Evolutionary conservation across 2,329 filamentous ascomycete genomes (phyloP).

Genomic region (Fusarium sp.): DNA sequence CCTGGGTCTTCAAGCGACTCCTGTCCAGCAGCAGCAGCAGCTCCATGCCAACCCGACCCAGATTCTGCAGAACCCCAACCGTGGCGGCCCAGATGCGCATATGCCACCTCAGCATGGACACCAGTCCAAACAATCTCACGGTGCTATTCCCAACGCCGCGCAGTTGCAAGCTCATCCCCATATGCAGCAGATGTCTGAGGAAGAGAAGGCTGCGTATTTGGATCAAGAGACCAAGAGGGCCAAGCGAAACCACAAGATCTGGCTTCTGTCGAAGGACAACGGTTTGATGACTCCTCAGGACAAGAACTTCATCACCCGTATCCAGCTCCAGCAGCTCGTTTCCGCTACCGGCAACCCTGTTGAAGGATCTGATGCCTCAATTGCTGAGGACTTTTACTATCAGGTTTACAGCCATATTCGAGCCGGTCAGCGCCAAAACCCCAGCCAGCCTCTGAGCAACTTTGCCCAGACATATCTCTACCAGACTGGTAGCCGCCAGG

Average conservation of each 20-base stretch:
- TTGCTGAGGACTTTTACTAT: constrained; percentile 97
- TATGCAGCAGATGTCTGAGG: constrained; percentile 80
- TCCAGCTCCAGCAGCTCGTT: constrained; percentile 95
- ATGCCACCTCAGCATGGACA: constrained; percentile 51
- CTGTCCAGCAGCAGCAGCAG: constrained; percentile 52
- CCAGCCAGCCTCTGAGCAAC: constrained; percentile 91
- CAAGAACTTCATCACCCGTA: constrained; percentile 99
- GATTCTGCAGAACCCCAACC: constrained; percentile 83
- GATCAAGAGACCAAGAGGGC: constrained; percentile 94
- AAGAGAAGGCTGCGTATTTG: constrained; percentile 85
- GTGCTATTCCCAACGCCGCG: constrained; percentile 56
- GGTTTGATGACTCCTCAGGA: constrained; percentile 99
- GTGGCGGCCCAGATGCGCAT: constrained; percentile 64
- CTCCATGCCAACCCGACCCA: constrained; percentile 72
- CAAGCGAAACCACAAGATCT: constrained; percentile 98
- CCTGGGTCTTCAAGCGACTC: constrained; percentile 45
- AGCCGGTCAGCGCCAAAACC: constrained; percentile 88
- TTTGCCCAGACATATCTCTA: constrained; percentile 98
- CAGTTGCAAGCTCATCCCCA: constrained; percentile 53
- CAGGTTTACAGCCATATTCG: constrained; percentile 97
- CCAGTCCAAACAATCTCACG: constrained; percentile 61
- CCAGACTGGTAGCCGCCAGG: constrained; percentile 88
- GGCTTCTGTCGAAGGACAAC: constrained; percentile 91
- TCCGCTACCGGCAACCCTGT: constrained; percentile 89
- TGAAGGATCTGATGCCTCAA: constrained; percentile 82